phyloP scores from a whole-genome alignment of 1,139 yeast species.

The Arxiozyma slooffiae region DNA sequence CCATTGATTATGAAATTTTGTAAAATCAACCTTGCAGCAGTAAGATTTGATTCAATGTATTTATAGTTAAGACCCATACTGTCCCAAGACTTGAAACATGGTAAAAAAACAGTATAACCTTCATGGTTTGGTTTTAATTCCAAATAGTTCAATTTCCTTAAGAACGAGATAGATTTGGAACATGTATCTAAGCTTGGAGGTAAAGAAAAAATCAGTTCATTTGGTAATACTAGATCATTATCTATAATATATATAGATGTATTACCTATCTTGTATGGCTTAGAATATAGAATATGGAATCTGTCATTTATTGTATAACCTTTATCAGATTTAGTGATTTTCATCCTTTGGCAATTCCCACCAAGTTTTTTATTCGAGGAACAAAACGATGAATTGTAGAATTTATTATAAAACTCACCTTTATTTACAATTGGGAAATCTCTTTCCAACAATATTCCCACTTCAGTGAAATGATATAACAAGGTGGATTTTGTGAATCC shows the following conservation, averaged over 20 bases:
- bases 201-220: slow-evolving; percentile 42
- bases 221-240: slow-evolving; percentile 49
- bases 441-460: slow-evolving; percentile 30
- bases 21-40: slow-evolving; percentile 44
- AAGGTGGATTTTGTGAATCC: slow-evolving; percentile 34
- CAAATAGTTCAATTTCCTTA: slow-evolving; percentile 41
- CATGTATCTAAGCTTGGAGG: slow-evolving; percentile 44
- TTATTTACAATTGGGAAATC: slow-evolving; percentile 13
- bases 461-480: slow-evolving; percentile 61
- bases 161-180: slow-evolving; percentile 41
- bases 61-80: slow-evolving; percentile 50
- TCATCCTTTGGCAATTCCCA: slow-evolving; percentile 40
- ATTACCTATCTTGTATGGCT: slow-evolving; percentile 42
- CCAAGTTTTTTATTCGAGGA: slow-evolving; percentile 35
- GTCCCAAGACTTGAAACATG: slow-evolving; percentile 72
- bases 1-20: slow-evolving; percentile 53
- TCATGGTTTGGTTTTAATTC: slow-evolving; percentile 37
- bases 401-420: slow-evolving; percentile 7
- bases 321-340: slow-evolving; percentile 33
- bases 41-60: slow-evolving; percentile 46
- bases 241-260: slow-evolving; percentile 57
- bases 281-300: slow-evolving; percentile 37
- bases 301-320: slow-evolving; percentile 40
- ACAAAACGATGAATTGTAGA: slow-evolving; percentile 41
- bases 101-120: slow-evolving; percentile 73